Conservation (phyloP, 805 yeast species). For the Metschnikowia koreensis region DNA sequence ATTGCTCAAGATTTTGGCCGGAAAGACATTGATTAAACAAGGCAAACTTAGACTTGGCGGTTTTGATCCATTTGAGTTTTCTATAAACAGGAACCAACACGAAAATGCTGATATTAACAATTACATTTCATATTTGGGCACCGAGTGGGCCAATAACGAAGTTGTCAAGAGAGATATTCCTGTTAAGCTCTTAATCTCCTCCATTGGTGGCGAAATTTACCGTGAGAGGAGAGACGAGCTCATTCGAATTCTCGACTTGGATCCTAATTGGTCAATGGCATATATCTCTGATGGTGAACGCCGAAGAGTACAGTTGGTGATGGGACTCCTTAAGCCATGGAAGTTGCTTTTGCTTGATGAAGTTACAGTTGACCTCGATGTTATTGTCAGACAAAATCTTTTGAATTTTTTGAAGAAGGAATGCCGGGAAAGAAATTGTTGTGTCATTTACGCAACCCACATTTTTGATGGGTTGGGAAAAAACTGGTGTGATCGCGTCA, state of each 20-base stretch:
- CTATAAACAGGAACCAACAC: constrained; percentile 49
- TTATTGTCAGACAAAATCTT: constrained; percentile 76
- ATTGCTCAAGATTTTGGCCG: constrained; percentile 77
- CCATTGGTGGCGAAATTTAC: constrained; percentile 69
- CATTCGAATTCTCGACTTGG: constrained; percentile 77
- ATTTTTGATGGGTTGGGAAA: constrained; percentile 90
- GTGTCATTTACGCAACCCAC: constrained; percentile 92
- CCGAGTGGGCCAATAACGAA: constrained; percentile 95
- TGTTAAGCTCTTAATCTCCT: constrained; percentile 70
- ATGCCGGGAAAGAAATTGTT: constrained; percentile 64
- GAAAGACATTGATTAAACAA: constrained; percentile 77
- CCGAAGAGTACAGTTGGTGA: constrained; percentile 86
- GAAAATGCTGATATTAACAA: constrained; percentile 45
- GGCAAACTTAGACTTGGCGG: constrained; percentile 79
- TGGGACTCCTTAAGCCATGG: constrained; percentile 95
- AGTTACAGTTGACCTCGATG: constrained; percentile 95
- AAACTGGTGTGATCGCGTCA: constrained; percentile 79
- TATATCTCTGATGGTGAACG: constrained; percentile 92
- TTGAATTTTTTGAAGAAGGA: constrained; percentile 71
- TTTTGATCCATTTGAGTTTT: constrained; percentile 72
- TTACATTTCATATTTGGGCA: constrained; percentile 80
- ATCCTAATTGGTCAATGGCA: constrained; percentile 89
- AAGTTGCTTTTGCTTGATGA: constrained; percentile 84
- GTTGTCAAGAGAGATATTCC: constrained; percentile 90
- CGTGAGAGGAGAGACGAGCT: constrained; percentile 75